phyloP scores from a whole-genome alignment of 345 rosid genomes.

The Arabidopsis arenosa region DNA sequence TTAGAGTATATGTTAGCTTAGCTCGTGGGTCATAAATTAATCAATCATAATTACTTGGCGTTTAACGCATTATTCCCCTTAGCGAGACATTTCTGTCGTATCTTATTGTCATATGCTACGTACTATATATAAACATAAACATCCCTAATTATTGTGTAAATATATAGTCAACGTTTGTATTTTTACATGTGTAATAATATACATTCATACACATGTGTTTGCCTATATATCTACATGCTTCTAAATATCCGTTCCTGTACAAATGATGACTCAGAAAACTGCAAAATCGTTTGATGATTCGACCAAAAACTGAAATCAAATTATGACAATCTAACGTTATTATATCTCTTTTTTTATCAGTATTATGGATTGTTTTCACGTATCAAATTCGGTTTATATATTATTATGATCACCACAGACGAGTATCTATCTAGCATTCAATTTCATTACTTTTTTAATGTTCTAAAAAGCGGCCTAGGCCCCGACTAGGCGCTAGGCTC shows the following conservation, averaged over 20 bases:
- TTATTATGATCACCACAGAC: not conserved
- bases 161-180: not conserved
- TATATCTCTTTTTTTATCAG: not conserved
- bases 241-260: not conserved
- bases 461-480: too few relatives aligned
- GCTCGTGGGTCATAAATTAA: too few relatives aligned
- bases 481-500: too few relatives aligned
- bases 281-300: not conserved
- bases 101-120: not conserved
- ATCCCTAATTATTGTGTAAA: not conserved
- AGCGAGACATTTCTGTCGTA: not conserved
- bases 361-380: not conserved
- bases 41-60: not conserved
- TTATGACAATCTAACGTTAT: not conserved
- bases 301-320: not conserved
- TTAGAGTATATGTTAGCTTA: too few relatives aligned
- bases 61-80: not conserved
- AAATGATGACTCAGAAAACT: not conserved
- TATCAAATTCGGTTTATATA: not conserved
- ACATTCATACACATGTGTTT: slow-evolving; percentile 1
- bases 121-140: not conserved
- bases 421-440: not conserved
- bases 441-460: not conserved
- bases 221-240: not conserved
- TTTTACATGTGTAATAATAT: not conserved